Base-by-base conservation (phyloP, 108 stramenopile genomes). In the Chaetoceros tenuissimus region DNA sequence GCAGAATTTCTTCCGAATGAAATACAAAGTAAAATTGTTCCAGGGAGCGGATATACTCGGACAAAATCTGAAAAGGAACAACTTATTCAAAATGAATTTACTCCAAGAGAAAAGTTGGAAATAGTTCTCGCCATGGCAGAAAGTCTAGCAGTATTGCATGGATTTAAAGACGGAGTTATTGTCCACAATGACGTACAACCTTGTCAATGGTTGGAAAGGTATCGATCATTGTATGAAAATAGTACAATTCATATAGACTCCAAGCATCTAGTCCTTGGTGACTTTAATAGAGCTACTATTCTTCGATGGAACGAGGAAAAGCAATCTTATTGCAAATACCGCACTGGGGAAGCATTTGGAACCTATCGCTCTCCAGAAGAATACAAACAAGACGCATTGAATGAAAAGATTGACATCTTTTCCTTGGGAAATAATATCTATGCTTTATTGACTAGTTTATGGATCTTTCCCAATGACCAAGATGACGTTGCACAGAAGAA, bases 141-240 rank as follows among this genome's bases (percentile, higher is more conserved):
- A 48, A 71, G 72, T 28, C 22, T 89, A 19, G 87, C 87, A 34
- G 80, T 74, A 54, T 46, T 89, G 16, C 87, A 89, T 55, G 82
- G 79, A 22, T 83, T 74, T 61, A 46, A 50, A 18, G 81, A 77
- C 57, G 87, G 86, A 40, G 46, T 67, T 30, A 84, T 80, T 54
- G 74, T 84, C 17, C 83, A 84, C 48, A 83, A 84, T 46, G 87
- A 89, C 31, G 67, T 87, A 7, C 86, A 87, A 65, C 70, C 82
- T n/a, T 81, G 78, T 46, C 89, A 92, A 62, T 87, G 84, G 84
- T 57, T 92, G 21, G n/a, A n/a, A n/a, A n/a, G n/a, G n/a, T n/a
- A n/a, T n/a, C n/a, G n/a, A n/a, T n/a, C n/a, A n/a, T n/a, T n/a
- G n/a, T n/a, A n/a, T n/a, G n/a, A n/a, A n/a, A n/a, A n/a, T n/a